Evolutionary conservation across 305 asterid species (phyloP), one percentile per base, ranked within the genome.

Genomic region (Fraxinus sp.): DNA sequence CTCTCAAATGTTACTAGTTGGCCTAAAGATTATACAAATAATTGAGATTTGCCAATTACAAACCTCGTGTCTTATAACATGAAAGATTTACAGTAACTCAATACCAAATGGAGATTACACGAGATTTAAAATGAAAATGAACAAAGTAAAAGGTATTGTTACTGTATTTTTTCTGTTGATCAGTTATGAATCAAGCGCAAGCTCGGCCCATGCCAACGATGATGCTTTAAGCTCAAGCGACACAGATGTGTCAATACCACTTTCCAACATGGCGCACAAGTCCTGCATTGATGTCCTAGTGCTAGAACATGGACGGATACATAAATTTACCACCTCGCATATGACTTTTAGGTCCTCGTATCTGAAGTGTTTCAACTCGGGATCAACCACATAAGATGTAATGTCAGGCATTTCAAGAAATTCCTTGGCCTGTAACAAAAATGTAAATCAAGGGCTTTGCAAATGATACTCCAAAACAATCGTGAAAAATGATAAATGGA

Each of bases 201-300:
- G 97, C 86, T 95, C 98, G 1, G 99, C 97, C 98, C 98, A 93
- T 7, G 98, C 99, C 83, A 96, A 84, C 44, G 97, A 92, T 3
- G 99, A 91, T 0, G 93, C 92, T 82, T 87, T 86, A 78, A 94
- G 88, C 87, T 94, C 97, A 0, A 92, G 91, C 5, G 97, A 89
- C 74, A 92, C 77, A 44, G 99, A 93, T 2, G 93, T 92, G 80
- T 94, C 97, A 4, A 96, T 90, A 49, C 94, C 90, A 62, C 85
- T 89, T 85, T 94, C 99, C 84, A 97, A 74, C 87, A 87, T 86
- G 22, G 88, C 41, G 83, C 97, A 92, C 80, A 97, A 70, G 16
- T 90, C 98, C 52, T 62, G 82, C 94, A 97, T 94, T 49, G 92
- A 88, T 35, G 90, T 86, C 86, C 93, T 85, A 5, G 83, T 78